phyloP scores from a whole-genome alignment of 768 basidiomycete genomes.

The Russula ochroleuca region DNA sequence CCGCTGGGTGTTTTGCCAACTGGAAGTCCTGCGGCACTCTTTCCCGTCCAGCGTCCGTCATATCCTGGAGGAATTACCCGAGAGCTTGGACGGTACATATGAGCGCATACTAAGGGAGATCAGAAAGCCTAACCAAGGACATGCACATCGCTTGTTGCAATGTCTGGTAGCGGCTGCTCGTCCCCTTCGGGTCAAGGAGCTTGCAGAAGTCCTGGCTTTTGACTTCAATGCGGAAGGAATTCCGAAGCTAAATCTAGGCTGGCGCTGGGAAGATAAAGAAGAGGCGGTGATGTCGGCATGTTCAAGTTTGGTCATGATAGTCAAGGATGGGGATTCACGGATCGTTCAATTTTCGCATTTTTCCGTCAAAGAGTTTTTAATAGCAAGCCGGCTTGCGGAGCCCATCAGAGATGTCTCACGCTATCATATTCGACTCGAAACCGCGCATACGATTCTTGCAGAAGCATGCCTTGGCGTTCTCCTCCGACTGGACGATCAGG shows the following conservation, averaged over 20 bases:
- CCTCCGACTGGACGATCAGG: neutral
- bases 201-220: neutral
- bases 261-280: neutral
- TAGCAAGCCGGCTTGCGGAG: neutral
- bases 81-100: constrained; percentile 3
- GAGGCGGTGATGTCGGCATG: constrained; percentile 1
- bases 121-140: neutral
- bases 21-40: neutral
- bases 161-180: neutral
- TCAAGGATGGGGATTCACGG: neutral
- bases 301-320: neutral
- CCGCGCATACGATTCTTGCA: neutral
- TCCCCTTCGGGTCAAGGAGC: constrained; percentile 2
- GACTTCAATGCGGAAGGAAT: neutral
- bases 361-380: constrained; percentile 1
- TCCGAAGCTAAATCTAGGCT: neutral
- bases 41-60: neutral
- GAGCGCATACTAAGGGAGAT: constrained; percentile 6
- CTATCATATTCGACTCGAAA: neutral
- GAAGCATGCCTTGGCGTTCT: neutral
- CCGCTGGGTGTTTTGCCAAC: neutral
- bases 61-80: constrained; percentile 2
- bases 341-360: constrained; percentile 3
- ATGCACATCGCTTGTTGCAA: constrained; percentile 3
- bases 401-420: neutral